Conservation (phyloP, 225 moss, liverwort and hornwort genomes). For the Pleurozium schreberi region DNA sequence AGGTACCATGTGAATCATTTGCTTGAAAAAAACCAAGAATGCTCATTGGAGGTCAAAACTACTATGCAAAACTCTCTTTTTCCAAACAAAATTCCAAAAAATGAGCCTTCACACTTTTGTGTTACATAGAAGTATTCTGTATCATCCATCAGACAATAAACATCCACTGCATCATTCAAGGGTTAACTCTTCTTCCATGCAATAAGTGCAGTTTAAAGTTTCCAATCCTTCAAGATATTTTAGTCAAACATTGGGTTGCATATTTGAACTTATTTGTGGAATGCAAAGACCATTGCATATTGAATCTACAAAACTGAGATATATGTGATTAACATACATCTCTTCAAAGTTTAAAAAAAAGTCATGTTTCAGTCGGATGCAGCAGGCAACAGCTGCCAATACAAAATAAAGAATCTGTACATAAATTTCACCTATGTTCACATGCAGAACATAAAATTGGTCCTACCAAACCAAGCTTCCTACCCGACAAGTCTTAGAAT, state of each 20-base stretch:
- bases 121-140: not conserved
- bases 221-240: not conserved
- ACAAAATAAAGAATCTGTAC: conserved; percentile 49
- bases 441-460: conserved; percentile 10
- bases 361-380: conserved; percentile 9
- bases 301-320: not conserved
- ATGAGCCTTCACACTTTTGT: not conserved
- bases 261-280: not conserved
- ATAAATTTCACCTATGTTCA: conserved; percentile 23
- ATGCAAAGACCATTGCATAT: not conserved
- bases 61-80: not conserved
- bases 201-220: not conserved
- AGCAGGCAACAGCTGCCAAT: conserved; percentile 17
- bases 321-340: not conserved
- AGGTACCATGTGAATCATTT: not conserved
- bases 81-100: not conserved
- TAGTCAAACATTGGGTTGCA: too few relatives aligned
- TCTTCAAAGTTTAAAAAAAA: not conserved
- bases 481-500: not conserved
- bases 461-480: conserved; percentile 12
- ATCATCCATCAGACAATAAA: not conserved
- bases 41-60: not conserved
- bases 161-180: not conserved
- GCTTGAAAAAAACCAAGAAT: not conserved
- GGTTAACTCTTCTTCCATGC: not conserved